These are phyloP conservation scores for Cyclotella sp. DNA, from an alignment of 108 stramenopile genomes.

Conservation along the genomic window DNA sequence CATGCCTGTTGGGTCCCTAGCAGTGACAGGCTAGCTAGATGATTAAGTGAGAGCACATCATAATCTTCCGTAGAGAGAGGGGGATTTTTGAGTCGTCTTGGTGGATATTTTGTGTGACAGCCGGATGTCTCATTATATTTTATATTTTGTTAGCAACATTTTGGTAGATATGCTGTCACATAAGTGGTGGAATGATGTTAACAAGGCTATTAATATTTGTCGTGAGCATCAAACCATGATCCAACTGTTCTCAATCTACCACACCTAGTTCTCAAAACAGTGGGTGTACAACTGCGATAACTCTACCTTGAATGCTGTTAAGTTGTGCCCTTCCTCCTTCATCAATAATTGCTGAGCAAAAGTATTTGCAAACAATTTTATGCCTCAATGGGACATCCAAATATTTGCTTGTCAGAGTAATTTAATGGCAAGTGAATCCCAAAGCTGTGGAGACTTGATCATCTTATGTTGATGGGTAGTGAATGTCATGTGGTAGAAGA, in stretches of 20 bases:
- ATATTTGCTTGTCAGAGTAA: constrained; percentile 84
- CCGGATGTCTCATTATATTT: too few relatives aligned
- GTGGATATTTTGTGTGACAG: too few relatives aligned
- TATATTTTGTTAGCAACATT: too few relatives aligned
- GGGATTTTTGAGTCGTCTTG: too few relatives aligned
- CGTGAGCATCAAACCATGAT: constrained; percentile 65
- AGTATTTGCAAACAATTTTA: constrained; percentile 83
- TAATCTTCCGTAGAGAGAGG: too few relatives aligned
- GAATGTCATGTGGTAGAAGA: constrained; percentile 74
- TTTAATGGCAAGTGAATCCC: constrained; percentile 79
- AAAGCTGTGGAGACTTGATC: constrained; percentile 86
- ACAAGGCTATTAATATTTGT: too few relatives aligned
- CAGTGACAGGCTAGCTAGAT: too few relatives aligned
- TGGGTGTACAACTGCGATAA: constrained; percentile 58
- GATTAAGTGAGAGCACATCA: too few relatives aligned
- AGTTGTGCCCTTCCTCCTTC: constrained; percentile 9
- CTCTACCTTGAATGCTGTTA: constrained; percentile 1
- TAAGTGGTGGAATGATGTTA: too few relatives aligned
- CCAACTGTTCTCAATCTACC: constrained; percentile 79
- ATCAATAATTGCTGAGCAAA: constrained; percentile 70
- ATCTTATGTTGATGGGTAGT: constrained; percentile 62
- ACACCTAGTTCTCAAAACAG: constrained; percentile 74
- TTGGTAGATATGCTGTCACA: too few relatives aligned
- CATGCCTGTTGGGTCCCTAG: too few relatives aligned
- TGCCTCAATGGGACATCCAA: constrained; percentile 77